A percentile compares a stretch with the other conserved stretches of the same genome.
Conservation (phyloP, 371 early-diverging fungal species). For the Lichtheimia ornata region DNA sequence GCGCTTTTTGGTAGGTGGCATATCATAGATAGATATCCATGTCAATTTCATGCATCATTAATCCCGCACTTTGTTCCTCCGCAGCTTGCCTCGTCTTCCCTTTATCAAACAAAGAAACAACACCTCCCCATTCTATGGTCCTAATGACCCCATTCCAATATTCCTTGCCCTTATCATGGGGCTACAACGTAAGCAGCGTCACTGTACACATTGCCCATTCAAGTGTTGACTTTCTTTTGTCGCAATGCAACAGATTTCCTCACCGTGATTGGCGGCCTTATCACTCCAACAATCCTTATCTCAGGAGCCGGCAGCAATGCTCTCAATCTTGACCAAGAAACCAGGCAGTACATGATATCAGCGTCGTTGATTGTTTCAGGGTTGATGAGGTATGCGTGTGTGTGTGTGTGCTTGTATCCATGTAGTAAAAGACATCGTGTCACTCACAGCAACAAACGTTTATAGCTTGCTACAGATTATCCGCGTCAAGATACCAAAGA, state of each 20-base stretch:
- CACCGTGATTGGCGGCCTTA: constrained; percentile 53
- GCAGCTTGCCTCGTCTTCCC: constrained; percentile 33
- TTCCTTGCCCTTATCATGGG: constrained; percentile 35
- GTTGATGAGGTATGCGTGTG: constrained; percentile 27
- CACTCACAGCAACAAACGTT: background rate
- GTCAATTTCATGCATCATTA: too few species aligned
- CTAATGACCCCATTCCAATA: constrained; percentile 32
- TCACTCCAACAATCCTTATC: constrained; percentile 51
- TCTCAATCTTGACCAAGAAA: constrained; percentile 45
- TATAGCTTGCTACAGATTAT: constrained; percentile 51
- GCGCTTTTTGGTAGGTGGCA: constrained; percentile 26
- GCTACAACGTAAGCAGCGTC: constrained; percentile 24
- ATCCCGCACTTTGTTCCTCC: too few species aligned
- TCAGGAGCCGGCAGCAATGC: constrained; percentile 47
- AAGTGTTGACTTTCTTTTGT: background rate
- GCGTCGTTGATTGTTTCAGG: constrained; percentile 50
- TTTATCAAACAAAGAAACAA: constrained; percentile 13
- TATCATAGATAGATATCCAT: background rate
- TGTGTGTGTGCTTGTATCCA: too few species aligned
- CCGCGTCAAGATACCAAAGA: constrained; percentile 47
- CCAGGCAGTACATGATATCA: constrained; percentile 53
- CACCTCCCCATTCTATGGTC: constrained; percentile 32
- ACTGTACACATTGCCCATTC: too few species aligned
- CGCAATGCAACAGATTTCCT: constrained; percentile 30
- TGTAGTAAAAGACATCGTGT: background rate